A percentile compares a stretch with the other conserved stretches of the same genome.
Conservation (phyloP, 495 filamentous ascomycete genomes). For the Lasiosphaeriaceae sp. region DNA sequence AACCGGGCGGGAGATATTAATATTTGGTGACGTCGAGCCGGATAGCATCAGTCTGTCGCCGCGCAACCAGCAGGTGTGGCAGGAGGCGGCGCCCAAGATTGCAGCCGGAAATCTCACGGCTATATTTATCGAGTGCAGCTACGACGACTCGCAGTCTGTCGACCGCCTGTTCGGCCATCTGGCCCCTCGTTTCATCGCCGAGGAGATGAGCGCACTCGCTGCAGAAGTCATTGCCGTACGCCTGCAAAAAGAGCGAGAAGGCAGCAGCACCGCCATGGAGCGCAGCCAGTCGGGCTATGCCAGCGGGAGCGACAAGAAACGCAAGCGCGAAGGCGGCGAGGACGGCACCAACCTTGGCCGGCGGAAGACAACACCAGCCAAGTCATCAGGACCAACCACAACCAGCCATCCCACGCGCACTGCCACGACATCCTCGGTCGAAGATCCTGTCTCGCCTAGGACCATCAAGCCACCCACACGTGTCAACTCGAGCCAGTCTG, state of each 20-base stretch:
- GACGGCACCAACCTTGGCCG: slow-evolving; percentile 3
- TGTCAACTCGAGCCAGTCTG: neutral
- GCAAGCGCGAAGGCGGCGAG: slow-evolving; percentile 27
- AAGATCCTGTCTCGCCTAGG: slow-evolving; percentile 36
- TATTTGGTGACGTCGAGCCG: slow-evolving; percentile 95
- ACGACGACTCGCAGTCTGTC: slow-evolving; percentile 70
- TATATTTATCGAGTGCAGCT: slow-evolving; percentile 95
- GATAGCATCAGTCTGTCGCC: slow-evolving; percentile 77
- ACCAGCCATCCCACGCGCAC: neutral
- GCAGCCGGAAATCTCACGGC: slow-evolving; percentile 62
- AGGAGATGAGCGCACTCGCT: slow-evolving; percentile 72
- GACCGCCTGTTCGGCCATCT: slow-evolving; percentile 83
- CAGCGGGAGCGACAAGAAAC: slow-evolving; percentile 35
- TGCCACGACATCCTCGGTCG: neutral
- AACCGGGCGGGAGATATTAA: slow-evolving; percentile 71
- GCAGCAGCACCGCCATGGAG: slow-evolving; percentile 6
- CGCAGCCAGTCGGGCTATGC: slow-evolving; percentile 7
- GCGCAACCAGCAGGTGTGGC: slow-evolving; percentile 78
- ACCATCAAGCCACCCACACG: slow-evolving; percentile 13
- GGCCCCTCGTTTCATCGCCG: slow-evolving; percentile 71
- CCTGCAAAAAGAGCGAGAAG: slow-evolving; percentile 13
- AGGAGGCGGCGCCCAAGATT: slow-evolving; percentile 79
- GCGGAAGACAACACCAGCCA: neutral
- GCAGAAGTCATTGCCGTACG: slow-evolving; percentile 51
- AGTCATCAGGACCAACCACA: neutral